phyloP scores from a whole-genome alignment of 441 rosid species.

The Corymbia citriodora region DNA sequence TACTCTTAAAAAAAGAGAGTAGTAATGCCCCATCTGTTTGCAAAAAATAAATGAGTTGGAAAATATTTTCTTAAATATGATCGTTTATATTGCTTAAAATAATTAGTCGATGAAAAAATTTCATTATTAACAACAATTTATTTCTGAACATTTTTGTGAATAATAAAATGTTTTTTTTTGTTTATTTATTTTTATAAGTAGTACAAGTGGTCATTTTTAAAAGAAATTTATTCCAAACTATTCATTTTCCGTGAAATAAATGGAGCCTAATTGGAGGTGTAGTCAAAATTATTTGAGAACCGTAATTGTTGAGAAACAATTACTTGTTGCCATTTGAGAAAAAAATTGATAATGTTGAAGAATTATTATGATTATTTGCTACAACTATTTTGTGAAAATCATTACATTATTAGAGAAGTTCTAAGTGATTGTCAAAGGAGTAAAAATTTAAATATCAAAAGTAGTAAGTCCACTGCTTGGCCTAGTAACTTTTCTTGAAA shows the following conservation, averaged over 20 bases:
- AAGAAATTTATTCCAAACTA: no score
- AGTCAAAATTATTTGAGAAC: neutral
- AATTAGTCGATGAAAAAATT: neutral
- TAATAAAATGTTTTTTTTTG: no score
- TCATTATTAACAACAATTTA: neutral
- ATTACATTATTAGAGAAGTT: neutral
- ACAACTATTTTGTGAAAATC: neutral
- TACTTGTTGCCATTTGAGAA: neutral
- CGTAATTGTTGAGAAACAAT: neutral
- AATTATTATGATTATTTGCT: neutral
- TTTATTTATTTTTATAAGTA: no score
- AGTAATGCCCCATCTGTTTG: neutral
- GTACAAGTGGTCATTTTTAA: no score
- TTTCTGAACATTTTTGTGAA: neutral
- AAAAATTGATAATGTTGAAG: neutral
- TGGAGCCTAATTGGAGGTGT: neutral
- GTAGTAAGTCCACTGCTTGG: neutral
- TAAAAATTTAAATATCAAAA: no score
- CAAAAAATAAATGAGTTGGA: no score
- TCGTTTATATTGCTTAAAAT: no score
- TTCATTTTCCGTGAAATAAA: no score
- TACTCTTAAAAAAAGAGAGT: neutral
- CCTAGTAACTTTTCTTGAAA: neutral
- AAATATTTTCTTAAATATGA: no score
- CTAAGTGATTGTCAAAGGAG: neutral